Conservation (phyloP, 208 protist species). For the Trichomonas vaginalis region DNA sequence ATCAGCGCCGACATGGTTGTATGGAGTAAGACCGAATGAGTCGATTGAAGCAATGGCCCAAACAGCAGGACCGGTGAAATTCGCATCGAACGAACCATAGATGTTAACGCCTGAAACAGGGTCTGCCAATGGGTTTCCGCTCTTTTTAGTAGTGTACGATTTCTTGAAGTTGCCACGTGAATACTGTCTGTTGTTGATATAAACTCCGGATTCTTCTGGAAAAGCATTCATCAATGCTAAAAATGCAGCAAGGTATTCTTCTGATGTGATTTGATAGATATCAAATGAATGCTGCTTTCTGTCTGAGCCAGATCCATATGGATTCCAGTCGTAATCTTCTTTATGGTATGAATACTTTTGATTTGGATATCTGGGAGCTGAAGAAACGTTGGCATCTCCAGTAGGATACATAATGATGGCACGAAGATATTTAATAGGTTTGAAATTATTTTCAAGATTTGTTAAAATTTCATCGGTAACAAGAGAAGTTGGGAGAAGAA, state of each 20-base stretch:
- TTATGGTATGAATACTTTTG: neutral
- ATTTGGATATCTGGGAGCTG: neutral
- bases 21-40: neutral
- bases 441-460: neutral
- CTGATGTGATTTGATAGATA: neutral
- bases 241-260: no score
- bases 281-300: neutral
- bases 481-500: neutral
- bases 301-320: neutral
- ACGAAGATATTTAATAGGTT: neutral
- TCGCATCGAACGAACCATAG: neutral
- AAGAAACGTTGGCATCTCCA: neutral
- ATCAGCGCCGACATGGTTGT: neutral
- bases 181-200: neutral
- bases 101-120: neutral
- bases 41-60: neutral
- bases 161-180: neutral
- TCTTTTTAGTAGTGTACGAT: no score
- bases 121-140: neutral
- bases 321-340: neutral
- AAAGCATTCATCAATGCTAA: neutral
- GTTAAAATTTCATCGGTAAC: neutral
- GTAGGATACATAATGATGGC: neutral
- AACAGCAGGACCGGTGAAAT: neutral
- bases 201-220: neutral